These are phyloP conservation scores for Fomes fomentarius DNA, from an alignment of 1,284 basidiomycete species.

Conservation along the genomic window DNA sequence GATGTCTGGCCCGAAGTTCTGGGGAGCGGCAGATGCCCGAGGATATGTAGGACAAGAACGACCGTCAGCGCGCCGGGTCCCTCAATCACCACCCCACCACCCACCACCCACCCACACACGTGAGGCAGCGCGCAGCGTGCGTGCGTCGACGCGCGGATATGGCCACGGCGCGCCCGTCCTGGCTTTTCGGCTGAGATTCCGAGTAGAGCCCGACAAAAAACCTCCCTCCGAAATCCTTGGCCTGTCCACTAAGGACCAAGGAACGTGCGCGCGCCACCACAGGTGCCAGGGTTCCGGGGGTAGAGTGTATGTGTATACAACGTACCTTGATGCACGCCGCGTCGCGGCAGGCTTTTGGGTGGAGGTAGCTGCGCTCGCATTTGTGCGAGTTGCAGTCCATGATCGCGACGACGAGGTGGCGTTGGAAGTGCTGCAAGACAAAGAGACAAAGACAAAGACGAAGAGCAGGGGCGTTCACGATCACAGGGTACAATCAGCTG, in stretches of 20 bases:
- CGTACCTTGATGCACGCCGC: slow-evolving; percentile 54
- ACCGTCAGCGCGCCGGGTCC: background rate
- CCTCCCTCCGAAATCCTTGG: no score
- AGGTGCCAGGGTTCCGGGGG: no score
- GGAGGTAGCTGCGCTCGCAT: slow-evolving; percentile 66
- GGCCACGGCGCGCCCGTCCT: no score
- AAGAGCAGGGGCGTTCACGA: no score
- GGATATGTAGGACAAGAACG: background rate
- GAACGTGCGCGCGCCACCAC: no score
- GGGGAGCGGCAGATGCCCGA: background rate
- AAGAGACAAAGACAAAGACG: no score
- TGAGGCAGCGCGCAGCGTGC: no score
- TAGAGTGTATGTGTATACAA: no score
- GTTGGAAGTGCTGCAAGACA: slow-evolving; percentile 65
- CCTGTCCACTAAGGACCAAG: no score
- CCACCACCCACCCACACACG: background rate
- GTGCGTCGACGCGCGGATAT: no score
- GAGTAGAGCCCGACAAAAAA: no score
- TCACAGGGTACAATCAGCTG: slow-evolving; percentile 27
- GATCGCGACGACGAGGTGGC: slow-evolving; percentile 68
- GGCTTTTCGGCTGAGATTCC: no score
- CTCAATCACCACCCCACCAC: background rate
- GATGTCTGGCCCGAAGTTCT: slow-evolving; percentile 44
- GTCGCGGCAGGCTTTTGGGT: slow-evolving; percentile 56
- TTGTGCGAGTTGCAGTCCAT: slow-evolving; percentile 63